Base-by-base conservation (phyloP, 345 rosid genomes). In the Jatropha curcas region DNA sequence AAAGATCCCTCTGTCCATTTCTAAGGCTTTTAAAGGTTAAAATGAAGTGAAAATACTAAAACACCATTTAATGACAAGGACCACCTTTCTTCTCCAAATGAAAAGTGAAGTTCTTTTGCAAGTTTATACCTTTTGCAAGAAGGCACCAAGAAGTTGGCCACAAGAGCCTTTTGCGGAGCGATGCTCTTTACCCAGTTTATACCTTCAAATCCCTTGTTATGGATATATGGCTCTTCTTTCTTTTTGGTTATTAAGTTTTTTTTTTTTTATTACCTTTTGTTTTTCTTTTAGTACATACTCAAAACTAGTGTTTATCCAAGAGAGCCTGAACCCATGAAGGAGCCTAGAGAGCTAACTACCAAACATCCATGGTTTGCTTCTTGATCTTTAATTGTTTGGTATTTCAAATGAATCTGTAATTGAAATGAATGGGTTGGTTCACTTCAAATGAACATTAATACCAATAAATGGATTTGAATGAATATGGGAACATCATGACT, bases 221-320 rank as follows among this genome's bases (percentile, higher is more conserved):
- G 50, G 48, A 64, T 11, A 45, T 28, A 0, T 34, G 34, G 39
- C n/a, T 9, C 16, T 4, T 19, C 34, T 16, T 0, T 35, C 43
- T 17, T 57, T 13, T 7, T 65, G n/a, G n/a, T n/a, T n/a, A n/a
- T 25, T 14, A 11, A 9, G n/a, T n/a, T n/a, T n/a, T n/a, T n/a
- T 35, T 65, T 65, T 8, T 28, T 2, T 27, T 33, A 7, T 35
- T 20, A 37, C 19, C 0, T 3, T 0, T 35, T 12, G 52, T 12
- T 33, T 16, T 2, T 28, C 33, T 60, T 66, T 53, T 74, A 95
- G 97, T 96, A 96, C 73, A 96, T 96, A 34, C 72, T 96, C n/a
- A 97, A 96, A 83, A 96, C 98, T 1, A 96, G 99, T 67, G 99
- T 96, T 56, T 96, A 91, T 78, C 99, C 99, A 43, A 90, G 89